Percentiles rank a stretch among this genome's conserved stretches.
Conservation (phyloP, 164 flowering plant species). For the Nelumbo lutea region DNA sequence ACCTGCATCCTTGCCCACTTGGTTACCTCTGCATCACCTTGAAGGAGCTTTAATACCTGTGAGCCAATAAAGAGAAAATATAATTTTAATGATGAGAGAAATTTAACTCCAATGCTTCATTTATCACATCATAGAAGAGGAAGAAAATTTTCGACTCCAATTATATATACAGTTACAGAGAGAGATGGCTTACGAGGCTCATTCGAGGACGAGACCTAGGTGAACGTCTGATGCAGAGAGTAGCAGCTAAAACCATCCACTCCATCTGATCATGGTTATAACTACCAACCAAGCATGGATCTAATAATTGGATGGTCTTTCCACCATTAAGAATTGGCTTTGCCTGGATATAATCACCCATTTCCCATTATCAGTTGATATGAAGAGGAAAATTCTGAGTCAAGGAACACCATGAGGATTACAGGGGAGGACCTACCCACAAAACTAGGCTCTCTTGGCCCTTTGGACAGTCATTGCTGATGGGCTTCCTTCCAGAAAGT, state of each 20-base stretch:
- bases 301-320: constrained; percentile 52
- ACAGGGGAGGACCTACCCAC: constrained; percentile 63
- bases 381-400: constrained; percentile 9
- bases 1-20: constrained; percentile 73
- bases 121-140: not conserved
- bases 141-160: not conserved
- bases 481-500: constrained; percentile 90
- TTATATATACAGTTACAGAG: not conserved
- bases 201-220: constrained; percentile 78
- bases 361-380: not conserved
- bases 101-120: not conserved
- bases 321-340: constrained; percentile 59
- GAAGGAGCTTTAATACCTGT: constrained; percentile 81
- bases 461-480: constrained; percentile 61
- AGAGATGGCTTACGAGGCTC: constrained; percentile 48
- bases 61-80: not conserved
- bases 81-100: not conserved
- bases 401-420: not conserved
- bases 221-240: constrained; percentile 64
- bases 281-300: constrained; percentile 48
- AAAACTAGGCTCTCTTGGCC: constrained; percentile 91
- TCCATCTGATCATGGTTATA: constrained; percentile 65
- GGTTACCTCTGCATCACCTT: constrained; percentile 65
- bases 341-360: constrained; percentile 45
- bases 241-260: constrained; percentile 76